phyloP scores from a whole-genome alignment of 2,329 filamentous ascomycete genomes.

The Talaromyces amestolkiae region DNA sequence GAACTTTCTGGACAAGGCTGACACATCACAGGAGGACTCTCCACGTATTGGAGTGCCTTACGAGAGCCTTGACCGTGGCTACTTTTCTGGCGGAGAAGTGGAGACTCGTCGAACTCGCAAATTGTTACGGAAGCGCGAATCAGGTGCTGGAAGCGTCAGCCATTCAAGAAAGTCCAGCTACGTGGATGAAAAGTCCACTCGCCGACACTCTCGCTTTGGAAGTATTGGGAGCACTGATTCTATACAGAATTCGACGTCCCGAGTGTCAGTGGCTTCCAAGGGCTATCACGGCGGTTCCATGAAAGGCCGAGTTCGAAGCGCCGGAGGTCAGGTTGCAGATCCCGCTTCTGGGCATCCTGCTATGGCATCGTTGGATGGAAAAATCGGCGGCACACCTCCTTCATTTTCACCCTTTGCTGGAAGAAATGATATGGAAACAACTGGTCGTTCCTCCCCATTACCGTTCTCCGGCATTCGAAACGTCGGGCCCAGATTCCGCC shows the following conservation, averaged over 20 bases:
- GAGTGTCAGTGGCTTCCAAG: conserved; percentile 59
- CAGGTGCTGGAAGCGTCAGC: conserved; percentile 39
- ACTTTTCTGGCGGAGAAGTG: conserved; percentile 85
- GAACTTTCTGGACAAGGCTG: conserved; percentile 21
- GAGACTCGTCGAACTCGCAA: conserved; percentile 71
- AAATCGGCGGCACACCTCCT: conserved; percentile 38
- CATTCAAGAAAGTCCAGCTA: conserved; percentile 74
- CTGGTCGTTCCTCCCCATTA: conserved; percentile 49
- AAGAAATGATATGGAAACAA: conserved; percentile 49
- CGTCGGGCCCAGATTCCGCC: conserved; percentile 60
- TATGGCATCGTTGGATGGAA: conserved; percentile 54
- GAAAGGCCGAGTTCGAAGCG: conserved; percentile 56
- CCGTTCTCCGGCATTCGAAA: conserved; percentile 52
- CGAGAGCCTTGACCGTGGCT: conserved; percentile 76
- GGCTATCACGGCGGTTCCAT: conserved; percentile 63
- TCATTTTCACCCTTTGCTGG: conserved; percentile 49
- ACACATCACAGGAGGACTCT: conserved; percentile 6
- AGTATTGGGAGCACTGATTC: conserved; percentile 80
- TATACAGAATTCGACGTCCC: conserved; percentile 54
- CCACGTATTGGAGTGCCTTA: conserved; percentile 31
- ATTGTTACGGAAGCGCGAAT: conserved; percentile 71
- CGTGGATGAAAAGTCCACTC: conserved; percentile 69
- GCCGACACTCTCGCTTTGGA: conserved; percentile 72
- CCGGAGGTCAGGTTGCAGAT: conserved; percentile 56
- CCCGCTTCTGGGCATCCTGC: conserved; percentile 18